Conservation (phyloP, 1,284 basidiomycete species). For the Ganoderma sinense region DNA sequence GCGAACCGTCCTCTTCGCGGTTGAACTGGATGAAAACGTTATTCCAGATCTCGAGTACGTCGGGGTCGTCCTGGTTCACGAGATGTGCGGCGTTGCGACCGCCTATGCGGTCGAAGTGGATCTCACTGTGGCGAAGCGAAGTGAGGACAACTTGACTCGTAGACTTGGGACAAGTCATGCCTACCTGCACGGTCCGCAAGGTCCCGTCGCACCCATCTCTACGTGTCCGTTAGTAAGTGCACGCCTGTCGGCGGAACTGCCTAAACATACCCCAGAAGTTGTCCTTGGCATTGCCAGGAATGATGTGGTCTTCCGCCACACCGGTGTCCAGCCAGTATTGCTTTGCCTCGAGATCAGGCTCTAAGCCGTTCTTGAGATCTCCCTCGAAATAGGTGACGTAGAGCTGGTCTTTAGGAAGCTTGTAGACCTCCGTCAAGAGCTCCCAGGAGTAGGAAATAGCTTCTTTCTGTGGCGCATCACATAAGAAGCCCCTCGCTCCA, state of each 20-base stretch:
- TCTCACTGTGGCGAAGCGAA: conserved; percentile 66
- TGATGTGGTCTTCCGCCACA: conserved; percentile 88
- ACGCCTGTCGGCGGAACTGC: no score
- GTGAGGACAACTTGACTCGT: not conserved
- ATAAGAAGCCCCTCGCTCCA: not conserved
- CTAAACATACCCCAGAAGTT: conserved; percentile 93
- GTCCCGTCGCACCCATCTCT: conserved; percentile 99
- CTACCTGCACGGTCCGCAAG: conserved; percentile 95
- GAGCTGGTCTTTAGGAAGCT: conserved; percentile 88
- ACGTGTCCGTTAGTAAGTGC: conserved; percentile 9
- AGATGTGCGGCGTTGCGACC: conserved; percentile 91
- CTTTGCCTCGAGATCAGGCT: conserved; percentile 89
- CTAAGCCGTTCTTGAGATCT: conserved; percentile 86
- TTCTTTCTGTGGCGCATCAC: conserved; percentile 74
- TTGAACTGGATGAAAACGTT: conserved; percentile 99
- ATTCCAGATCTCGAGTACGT: conserved; percentile 99
- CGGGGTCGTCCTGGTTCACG: conserved; percentile 95
- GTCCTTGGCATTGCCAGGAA: conserved; percentile 96
- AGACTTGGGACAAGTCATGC: not conserved
- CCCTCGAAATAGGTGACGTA: conserved; percentile 99
- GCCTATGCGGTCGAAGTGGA: conserved; percentile 97
- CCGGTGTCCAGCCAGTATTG: conserved; percentile 90
- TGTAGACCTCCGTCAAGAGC: conserved; percentile 89
- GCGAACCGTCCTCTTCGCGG: conserved; percentile 87
- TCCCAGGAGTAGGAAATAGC: conserved; percentile 95